Evolutionary conservation across 2,329 filamentous ascomycete species (phyloP).

Genomic region (Grosmannia serpens): DNA sequence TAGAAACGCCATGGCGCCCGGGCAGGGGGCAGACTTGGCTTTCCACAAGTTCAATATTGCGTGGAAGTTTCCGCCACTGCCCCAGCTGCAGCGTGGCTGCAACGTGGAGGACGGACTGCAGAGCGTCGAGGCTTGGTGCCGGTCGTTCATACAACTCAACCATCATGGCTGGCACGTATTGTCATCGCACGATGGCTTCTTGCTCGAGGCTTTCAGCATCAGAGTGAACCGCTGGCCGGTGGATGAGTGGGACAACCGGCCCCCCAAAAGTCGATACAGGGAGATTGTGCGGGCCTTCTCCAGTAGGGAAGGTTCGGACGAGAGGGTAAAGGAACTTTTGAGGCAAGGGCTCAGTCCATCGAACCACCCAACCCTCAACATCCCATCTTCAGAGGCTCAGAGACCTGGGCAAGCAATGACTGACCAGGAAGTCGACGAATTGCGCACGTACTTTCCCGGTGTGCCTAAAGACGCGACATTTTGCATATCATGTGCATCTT

Average conservation of each 20-base stretch:
- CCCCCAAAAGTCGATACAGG: not conserved
- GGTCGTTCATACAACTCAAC: not conserved
- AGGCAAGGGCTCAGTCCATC: not conserved
- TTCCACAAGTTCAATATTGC: not conserved
- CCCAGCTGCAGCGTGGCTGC: not conserved
- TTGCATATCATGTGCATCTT: constrained; percentile 40
- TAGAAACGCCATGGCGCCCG: not conserved
- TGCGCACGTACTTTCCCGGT: constrained; percentile 40
- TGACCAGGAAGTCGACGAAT: constrained; percentile 16
- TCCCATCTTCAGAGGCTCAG: not conserved
- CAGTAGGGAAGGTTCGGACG: not conserved
- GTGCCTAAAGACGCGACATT: constrained; percentile 28
- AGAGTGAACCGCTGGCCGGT: not conserved
- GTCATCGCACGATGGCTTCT: not conserved
- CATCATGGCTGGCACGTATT: not conserved
- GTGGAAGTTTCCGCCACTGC: not conserved
- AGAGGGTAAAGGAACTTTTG: not conserved
- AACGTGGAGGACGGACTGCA: not conserved
- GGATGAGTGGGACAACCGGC: not conserved
- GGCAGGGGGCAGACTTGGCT: not conserved
- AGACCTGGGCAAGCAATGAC: not conserved
- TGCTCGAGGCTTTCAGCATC: not conserved
- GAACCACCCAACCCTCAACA: not conserved
- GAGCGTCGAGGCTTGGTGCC: not conserved
- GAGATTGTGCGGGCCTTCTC: not conserved